A percentile compares a stretch with the other conserved stretches of the same genome.
Conservation (phyloP, 1,284 basidiomycete genomes). For the Apiotrichum sp. region DNA sequence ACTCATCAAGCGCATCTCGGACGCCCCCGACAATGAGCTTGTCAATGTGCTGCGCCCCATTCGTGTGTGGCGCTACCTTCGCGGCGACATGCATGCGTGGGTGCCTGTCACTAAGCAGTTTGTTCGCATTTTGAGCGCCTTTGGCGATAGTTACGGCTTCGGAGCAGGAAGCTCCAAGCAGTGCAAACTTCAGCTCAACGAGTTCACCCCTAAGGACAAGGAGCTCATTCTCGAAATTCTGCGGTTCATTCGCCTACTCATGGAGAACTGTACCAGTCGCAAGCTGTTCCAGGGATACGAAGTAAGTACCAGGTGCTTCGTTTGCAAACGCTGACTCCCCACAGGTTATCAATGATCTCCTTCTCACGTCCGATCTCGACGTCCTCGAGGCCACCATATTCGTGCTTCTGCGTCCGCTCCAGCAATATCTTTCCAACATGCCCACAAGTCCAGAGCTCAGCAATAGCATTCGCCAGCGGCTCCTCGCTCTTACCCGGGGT, state of each 20-base stretch:
- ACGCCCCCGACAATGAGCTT: slow-evolving; percentile 27
- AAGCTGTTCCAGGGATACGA: slow-evolving; percentile 97
- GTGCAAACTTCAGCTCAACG: slow-evolving; percentile 60
- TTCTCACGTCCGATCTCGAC: slow-evolving; percentile 83
- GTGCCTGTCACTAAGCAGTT: slow-evolving; percentile 91
- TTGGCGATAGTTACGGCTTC: slow-evolving; percentile 67
- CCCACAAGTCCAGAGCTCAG: slow-evolving; percentile 59
- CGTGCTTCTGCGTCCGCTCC: slow-evolving; percentile 82
- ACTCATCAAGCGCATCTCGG: slow-evolving; percentile 29
- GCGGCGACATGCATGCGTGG: slow-evolving; percentile 97
- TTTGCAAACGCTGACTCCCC: background rate
- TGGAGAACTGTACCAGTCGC: slow-evolving; percentile 97
- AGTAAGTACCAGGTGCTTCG: slow-evolving; percentile 49
- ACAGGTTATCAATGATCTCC: slow-evolving; percentile 59
- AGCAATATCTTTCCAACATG: slow-evolving; percentile 80
- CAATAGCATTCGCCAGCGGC: slow-evolving; percentile 36
- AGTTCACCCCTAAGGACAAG: slow-evolving; percentile 73
- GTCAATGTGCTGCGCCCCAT: slow-evolving; percentile 20
- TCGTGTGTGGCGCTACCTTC: slow-evolving; percentile 78
- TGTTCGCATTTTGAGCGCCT: slow-evolving; percentile 75
- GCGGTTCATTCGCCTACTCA: slow-evolving; percentile 75
- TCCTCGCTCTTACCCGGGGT: slow-evolving; percentile 38
- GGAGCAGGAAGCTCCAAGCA: slow-evolving; percentile 6
- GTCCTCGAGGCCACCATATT: slow-evolving; percentile 78
- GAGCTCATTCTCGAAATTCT: slow-evolving; percentile 73